These are phyloP conservation scores for Leccinum barrowsii DNA, from an alignment of 768 basidiomycete species.

Conservation along the genomic window DNA sequence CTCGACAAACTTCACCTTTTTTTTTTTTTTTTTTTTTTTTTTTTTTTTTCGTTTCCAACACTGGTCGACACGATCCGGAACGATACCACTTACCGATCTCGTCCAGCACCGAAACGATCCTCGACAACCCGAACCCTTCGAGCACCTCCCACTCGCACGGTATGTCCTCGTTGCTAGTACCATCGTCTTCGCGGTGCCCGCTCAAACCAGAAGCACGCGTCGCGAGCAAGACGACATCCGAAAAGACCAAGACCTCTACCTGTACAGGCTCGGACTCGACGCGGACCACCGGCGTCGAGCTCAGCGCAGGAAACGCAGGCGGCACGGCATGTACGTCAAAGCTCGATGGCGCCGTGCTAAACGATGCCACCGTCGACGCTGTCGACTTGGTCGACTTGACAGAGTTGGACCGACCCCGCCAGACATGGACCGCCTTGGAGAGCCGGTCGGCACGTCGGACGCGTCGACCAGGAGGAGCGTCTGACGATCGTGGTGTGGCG, in stretches of 20 bases:
- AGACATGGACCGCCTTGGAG: constrained; percentile 42
- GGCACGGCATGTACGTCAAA: constrained; percentile 20
- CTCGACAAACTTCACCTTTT: too few relatives aligned
- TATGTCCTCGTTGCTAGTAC: constrained; percentile 17
- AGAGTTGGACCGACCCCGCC: constrained; percentile 46
- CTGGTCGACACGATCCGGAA: neutral
- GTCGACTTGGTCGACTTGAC: constrained; percentile 25
- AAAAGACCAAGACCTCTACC: constrained; percentile 53
- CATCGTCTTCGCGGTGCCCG: neutral
- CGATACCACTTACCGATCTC: constrained; percentile 20
- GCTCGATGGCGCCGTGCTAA: constrained; percentile 28
- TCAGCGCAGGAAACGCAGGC: constrained; percentile 3
- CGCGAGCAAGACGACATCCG: constrained; percentile 65
- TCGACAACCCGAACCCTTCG: constrained; percentile 43
- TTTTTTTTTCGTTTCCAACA: neutral
- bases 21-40: too few relatives aligned
- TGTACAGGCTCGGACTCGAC: constrained; percentile 25
- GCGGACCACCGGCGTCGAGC: constrained; percentile 21
- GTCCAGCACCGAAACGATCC: constrained; percentile 47
- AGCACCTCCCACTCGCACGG: constrained; percentile 41
- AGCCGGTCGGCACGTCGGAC: constrained; percentile 24
- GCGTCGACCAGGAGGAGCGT: neutral
- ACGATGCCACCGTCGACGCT: constrained; percentile 25
- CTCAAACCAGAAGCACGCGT: constrained; percentile 19
- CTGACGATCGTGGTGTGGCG: neutral